phyloP scores from a whole-genome alignment of 2,329 filamentous ascomycete species.

The Camillea tinctor region DNA sequence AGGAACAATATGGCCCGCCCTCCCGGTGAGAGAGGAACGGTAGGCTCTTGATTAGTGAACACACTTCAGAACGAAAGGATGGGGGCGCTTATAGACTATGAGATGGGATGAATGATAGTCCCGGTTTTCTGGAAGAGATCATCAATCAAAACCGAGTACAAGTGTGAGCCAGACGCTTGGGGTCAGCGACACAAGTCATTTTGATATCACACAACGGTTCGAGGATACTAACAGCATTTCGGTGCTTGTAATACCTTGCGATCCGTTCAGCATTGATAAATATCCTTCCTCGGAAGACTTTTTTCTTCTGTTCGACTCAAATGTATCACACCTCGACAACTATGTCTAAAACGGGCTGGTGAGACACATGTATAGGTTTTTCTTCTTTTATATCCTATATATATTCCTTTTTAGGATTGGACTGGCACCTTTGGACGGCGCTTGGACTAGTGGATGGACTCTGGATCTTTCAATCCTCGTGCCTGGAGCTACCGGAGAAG shows the following conservation, averaged over 20 bases:
- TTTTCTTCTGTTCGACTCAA: neutral
- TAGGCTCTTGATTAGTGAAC: neutral
- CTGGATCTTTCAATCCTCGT: neutral
- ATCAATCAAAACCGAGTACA: neutral
- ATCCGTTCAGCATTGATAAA: neutral
- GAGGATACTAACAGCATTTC: neutral
- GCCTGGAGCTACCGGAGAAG: neutral
- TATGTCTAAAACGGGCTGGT: neutral
- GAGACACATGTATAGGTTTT: neutral
- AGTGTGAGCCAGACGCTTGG: neutral
- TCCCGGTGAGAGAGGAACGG: neutral
- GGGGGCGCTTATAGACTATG: neutral
- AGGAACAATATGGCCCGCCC: too few species aligned
- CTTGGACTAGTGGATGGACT: neutral
- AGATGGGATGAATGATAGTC: slow-evolving; percentile 1
- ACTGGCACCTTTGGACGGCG: neutral
- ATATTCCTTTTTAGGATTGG: neutral
- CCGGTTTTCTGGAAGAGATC: slow-evolving; percentile 1
- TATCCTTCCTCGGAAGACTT: neutral
- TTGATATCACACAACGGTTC: neutral
- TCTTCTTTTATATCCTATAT: too few species aligned
- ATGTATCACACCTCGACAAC: neutral
- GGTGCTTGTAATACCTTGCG: neutral
- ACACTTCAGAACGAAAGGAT: neutral
- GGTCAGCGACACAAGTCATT: neutral